These are phyloP conservation scores for Paramarasmius palmivorus DNA, from an alignment of 1,284 basidiomycete genomes.

Conservation along the genomic window DNA sequence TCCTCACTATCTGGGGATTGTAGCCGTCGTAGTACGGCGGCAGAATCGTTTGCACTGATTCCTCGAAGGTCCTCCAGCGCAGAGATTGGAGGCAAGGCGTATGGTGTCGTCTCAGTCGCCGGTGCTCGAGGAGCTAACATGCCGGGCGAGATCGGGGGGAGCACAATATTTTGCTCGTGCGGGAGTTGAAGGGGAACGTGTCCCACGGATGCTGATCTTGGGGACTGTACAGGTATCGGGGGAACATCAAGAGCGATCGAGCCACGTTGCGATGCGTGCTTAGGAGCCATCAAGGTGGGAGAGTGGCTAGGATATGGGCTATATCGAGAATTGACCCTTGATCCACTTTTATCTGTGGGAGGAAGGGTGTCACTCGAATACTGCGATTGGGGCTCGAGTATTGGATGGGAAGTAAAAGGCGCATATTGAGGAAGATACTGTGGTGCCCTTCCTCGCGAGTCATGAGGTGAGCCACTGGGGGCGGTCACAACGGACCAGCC, in stretches of 20 bases:
- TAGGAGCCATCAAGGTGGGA: constrained; percentile 11
- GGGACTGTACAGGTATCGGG: background rate
- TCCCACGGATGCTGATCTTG: background rate
- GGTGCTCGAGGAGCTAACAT: constrained; percentile 9
- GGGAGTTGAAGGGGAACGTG: constrained; percentile 12
- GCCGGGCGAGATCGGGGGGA: constrained; percentile 14
- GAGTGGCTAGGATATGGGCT: constrained; percentile 9
- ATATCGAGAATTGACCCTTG: background rate
- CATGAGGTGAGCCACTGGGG: constrained; percentile 9
- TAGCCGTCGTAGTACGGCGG: constrained; percentile 60
- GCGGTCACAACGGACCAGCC: constrained; percentile 12
- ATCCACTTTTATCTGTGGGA: background rate
- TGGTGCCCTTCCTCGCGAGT: background rate
- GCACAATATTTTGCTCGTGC: constrained; percentile 4
- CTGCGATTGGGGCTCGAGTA: background rate
- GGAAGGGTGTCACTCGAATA: background rate
- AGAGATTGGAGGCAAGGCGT: constrained; percentile 67
- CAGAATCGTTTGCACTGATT: constrained; percentile 53
- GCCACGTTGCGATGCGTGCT: constrained; percentile 26
- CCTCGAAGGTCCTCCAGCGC: constrained; percentile 60
- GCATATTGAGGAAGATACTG: constrained; percentile 10
- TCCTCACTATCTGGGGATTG: constrained; percentile 6
- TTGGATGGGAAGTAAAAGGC: constrained; percentile 2
- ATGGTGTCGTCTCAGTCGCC: constrained; percentile 25
- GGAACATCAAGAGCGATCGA: constrained; percentile 19